Conservation (phyloP, 2,329 filamentous ascomycete genomes). For the Microdochium nivale region DNA sequence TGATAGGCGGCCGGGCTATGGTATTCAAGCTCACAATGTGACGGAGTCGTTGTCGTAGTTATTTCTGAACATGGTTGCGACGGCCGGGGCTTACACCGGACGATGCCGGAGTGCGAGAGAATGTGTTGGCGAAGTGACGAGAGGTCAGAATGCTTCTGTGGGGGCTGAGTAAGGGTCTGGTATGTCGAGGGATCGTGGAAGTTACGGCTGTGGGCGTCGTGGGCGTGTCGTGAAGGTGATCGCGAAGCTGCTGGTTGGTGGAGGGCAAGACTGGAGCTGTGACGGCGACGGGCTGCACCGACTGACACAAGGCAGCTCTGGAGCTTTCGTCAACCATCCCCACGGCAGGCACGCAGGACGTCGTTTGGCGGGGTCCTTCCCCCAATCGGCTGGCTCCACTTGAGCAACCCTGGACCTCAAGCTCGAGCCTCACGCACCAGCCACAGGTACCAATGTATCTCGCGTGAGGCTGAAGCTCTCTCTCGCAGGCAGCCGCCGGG, state of each 20-base stretch:
- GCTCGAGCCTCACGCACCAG: slow-evolving; percentile 1
- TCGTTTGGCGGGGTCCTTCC: slow-evolving; percentile 3
- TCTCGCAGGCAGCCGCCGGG: background rate
- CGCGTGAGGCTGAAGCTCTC: slow-evolving; percentile 15
- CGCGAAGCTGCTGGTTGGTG: background rate
- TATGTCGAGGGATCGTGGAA: background rate
- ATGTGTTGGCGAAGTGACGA: background rate
- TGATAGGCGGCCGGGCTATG: slow-evolving; percentile 1
- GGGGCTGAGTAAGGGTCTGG: background rate
- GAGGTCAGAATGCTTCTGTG: background rate
- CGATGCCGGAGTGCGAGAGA: slow-evolving; percentile 5
- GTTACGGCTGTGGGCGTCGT: background rate
- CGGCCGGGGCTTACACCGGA: slow-evolving; percentile 3
- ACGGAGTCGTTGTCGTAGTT: slow-evolving; percentile 99
- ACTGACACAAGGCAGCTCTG: background rate
- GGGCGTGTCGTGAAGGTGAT: slow-evolving; percentile 2
- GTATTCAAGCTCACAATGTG: slow-evolving; percentile 69
- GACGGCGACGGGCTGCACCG: background rate
- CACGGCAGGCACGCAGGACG: background rate
- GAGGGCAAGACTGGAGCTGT: background rate
- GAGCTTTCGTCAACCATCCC: slow-evolving; percentile 1
- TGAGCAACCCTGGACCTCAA: background rate
- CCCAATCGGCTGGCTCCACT: background rate
- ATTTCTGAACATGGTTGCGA: slow-evolving; percentile 85
- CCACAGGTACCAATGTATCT: background rate